Evolutionary conservation across 345 rosid species (phyloP), one percentile per base, ranked within the genome.

Genomic region (Brassica incana): DNA sequence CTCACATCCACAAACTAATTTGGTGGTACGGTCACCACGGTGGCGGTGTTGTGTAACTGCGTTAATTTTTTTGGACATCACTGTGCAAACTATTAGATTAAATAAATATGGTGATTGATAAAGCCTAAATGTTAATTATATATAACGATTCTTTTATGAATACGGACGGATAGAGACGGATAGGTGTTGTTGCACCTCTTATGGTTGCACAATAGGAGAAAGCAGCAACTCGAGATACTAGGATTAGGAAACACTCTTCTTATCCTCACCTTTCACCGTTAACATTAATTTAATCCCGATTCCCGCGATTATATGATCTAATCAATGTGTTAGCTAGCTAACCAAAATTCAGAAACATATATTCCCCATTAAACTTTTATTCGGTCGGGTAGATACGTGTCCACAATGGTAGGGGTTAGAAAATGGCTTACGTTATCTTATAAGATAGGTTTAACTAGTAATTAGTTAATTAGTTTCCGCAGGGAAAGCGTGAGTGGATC

Each of bases 361-460:
- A 64, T 64, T 72, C 68, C 27, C 32, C 20, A 18, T 43, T 27
- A 2, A 56, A 8, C 3, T 6, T 67, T 40, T 20, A 61, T 68
- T 79, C 33, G 32, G 32, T 29, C 32, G 72, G 40, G 64, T 59
- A 59, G 74, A 50, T 74, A 79, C 65, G 78, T 74, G 65, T 60
- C 11, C 29, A 50, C 8, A 35, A 67, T 32, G 8, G 1, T 32
- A 1, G n/a, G n/a, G 61, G 33, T 58, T 58, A 78, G 5, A 73
- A 36, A 61, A 63, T 74, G 75, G 74, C 56, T 67, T 79, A 62
- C 82, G 82, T 79, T 73, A 67, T 68, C 73, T 23, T 29, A 48
- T 10, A 48, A 67, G 82, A 78, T 78, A 66, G 68, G 73, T 66
- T 78, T 58, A 73, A 20, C 68, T 1, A 73, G 27, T 72, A 50